Percentiles rank a stretch among this genome's conserved stretches.
phyloP scores from a whole-genome alignment of 2,329 filamentous ascomycete genomes.

The Monilinia laxa region DNA sequence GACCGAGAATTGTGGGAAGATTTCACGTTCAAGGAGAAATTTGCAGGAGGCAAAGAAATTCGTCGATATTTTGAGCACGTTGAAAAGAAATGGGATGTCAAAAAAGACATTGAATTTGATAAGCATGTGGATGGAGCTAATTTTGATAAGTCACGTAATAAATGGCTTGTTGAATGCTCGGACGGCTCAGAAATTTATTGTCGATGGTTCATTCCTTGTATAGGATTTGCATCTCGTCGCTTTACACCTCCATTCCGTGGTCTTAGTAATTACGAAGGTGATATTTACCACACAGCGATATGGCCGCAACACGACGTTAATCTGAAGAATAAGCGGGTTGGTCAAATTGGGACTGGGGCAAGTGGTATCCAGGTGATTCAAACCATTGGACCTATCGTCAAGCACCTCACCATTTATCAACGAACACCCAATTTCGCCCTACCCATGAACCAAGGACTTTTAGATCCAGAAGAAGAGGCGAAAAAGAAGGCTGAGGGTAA shows the following conservation, averaged over 20 bases:
- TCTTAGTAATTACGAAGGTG: constrained; percentile 34
- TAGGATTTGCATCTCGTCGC: constrained; percentile 35
- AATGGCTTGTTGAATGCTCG: constrained; percentile 45
- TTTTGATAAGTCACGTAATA: constrained; percentile 42
- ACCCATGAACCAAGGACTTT: constrained; percentile 35
- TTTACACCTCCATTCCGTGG: constrained; percentile 34
- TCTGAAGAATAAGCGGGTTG: constrained; percentile 38
- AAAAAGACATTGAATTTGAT: constrained; percentile 46
- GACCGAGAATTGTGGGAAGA: constrained; percentile 47
- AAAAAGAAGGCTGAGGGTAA: constrained; percentile 29
- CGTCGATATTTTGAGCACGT: constrained; percentile 59
- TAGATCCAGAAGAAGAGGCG: constrained; percentile 37
- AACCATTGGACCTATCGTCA: constrained; percentile 41
- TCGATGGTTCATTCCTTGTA: constrained; percentile 33
- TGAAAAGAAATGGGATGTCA: constrained; percentile 54
- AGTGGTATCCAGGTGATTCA: constrained; percentile 32
- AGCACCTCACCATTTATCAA: constrained; percentile 50
- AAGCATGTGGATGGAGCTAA: constrained; percentile 44
- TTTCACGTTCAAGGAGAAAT: constrained; percentile 57
- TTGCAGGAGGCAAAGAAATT: constrained; percentile 53
- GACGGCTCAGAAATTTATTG: constrained; percentile 38
- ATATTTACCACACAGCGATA: constrained; percentile 33
- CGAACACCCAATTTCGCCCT: constrained; percentile 51
- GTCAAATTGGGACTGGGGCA: constrained; percentile 31
- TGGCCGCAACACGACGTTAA: constrained; percentile 45